These are phyloP conservation scores for Naganishia antarctica DNA, from an alignment of 768 basidiomycete genomes.

Conservation along the genomic window DNA sequence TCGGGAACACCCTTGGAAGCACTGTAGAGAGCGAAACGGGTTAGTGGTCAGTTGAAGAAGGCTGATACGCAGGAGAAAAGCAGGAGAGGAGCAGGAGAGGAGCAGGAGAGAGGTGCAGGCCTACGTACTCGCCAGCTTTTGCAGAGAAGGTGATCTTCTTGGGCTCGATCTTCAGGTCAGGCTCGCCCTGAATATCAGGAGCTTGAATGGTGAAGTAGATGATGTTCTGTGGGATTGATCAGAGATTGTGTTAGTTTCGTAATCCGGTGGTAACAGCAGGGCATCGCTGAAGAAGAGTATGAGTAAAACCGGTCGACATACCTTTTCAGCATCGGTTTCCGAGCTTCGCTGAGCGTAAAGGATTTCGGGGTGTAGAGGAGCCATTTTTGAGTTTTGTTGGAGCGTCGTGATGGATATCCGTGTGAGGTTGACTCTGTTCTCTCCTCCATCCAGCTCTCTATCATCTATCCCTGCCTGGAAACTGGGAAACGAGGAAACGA, in stretches of 20 bases:
- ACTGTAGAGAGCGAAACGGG: conserved; percentile 33
- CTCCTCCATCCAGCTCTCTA: too few relatives aligned
- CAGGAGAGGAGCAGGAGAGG: not conserved
- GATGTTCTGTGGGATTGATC: conserved; percentile 60
- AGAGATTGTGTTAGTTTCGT: conserved; percentile 22
- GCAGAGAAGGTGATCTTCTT: conserved; percentile 50
- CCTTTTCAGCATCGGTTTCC: conserved; percentile 62
- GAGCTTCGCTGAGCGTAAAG: conserved; percentile 94
- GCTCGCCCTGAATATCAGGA: conserved; percentile 47
- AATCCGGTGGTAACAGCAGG: not conserved
- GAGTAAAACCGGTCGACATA: conserved; percentile 43
- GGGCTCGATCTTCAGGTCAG: conserved; percentile 45
- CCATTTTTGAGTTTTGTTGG: conserved; percentile 33
- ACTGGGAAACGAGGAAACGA: not conserved
- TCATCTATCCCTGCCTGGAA: too few relatives aligned
- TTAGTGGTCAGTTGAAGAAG: conserved; percentile 6
- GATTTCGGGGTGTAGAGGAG: conserved; percentile 68
- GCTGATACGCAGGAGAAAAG: not conserved
- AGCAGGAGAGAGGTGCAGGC: not conserved
- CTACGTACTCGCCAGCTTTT: conserved; percentile 47
- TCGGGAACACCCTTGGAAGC: conserved; percentile 52
- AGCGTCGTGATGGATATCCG: too few relatives aligned
- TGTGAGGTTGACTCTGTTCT: too few relatives aligned
- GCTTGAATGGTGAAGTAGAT: conserved; percentile 64
- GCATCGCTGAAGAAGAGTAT: not conserved